A percentile compares a stretch with the other conserved stretches of the same genome.
These are phyloP conservation scores for Phlebopus sp. DNA, from an alignment of 1,284 basidiomycete genomes.

Conservation along the genomic window DNA sequence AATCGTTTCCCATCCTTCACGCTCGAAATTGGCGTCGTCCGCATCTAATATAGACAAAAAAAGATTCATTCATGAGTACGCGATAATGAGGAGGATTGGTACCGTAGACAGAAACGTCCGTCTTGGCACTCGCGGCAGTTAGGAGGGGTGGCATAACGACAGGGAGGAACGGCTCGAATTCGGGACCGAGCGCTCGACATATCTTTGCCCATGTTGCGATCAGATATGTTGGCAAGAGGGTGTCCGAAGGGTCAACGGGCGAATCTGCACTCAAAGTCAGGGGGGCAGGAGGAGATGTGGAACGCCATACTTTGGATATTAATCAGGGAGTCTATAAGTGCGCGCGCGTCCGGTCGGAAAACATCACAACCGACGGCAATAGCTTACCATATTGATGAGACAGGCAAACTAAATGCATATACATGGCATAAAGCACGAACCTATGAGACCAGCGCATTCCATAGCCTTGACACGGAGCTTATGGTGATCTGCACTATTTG, in stretches of 20 bases:
- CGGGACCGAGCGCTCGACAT: conserved; percentile 74
- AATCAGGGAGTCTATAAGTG: conserved; percentile 70
- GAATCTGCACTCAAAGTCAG: conserved; percentile 43
- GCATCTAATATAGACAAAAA: conserved; percentile 42
- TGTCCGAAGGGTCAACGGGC: conserved; percentile 61
- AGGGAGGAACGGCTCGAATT: conserved; percentile 82
- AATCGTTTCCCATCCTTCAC: conserved; percentile 77
- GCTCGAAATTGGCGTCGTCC: conserved; percentile 51
- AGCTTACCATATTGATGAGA: conserved; percentile 39
- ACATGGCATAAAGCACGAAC: conserved; percentile 35
- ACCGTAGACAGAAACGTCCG: conserved; percentile 77
- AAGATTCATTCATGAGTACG: neutral
- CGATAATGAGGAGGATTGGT: conserved; percentile 1
- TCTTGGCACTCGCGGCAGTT: conserved; percentile 73
- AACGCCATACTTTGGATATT: conserved; percentile 67
- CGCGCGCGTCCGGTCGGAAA: conserved; percentile 72
- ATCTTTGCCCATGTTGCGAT: conserved; percentile 82
- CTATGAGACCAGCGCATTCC: conserved; percentile 82
- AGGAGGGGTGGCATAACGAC: conserved; percentile 79
- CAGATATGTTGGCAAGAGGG: conserved; percentile 65
- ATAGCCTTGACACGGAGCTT: conserved; percentile 77
- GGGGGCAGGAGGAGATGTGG: neutral
- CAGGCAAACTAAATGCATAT: neutral
- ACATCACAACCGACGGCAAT: conserved; percentile 78
- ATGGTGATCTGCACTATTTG: conserved; percentile 61